Evolutionary conservation across 345 rosid genomes (phyloP), one percentile per base, ranked within the genome.

Genomic region (Jatropha curcas): DNA sequence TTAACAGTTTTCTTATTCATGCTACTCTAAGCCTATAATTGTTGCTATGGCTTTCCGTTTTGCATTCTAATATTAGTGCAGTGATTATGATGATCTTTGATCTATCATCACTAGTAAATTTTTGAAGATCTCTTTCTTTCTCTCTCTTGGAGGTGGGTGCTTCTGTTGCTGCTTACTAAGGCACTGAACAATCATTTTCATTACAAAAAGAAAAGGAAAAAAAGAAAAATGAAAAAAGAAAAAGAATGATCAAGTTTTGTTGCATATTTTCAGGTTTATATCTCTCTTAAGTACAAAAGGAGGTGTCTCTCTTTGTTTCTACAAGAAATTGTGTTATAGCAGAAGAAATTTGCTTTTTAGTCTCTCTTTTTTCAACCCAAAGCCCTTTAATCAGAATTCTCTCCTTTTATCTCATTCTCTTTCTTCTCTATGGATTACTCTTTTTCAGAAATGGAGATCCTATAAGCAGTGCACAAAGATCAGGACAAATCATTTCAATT

Each of bases 291-390:
- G 82, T 77, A 82, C 76, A 72, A 31, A 79, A 72, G 53, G 22
- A 65, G 31, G 52, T 71, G 77, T 73, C 62, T 77, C 46, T 59
- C 80, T 79, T 84, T 77, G 78, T 74, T 74, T 72, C 31, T 48
- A 68, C 70, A 72, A 72, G 59, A 62, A 52, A 37, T 57, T 48
- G 45, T 60, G 71, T 63, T 27, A 45, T 50, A 69, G 53, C 70
- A 39, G 43, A 8, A 68, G 71, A 27, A 56, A 48, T 39, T 65
- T 63, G 11, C 43, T 72, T 39, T 56, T 60, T 35, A 37, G n/a
- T 43, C 39, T 67, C 28, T 76, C 66, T 19, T 55, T 65, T 70
- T 57, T 30, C 24, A 37, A 41, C 60, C 58, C 35, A 58, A 72
- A 24, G 25, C 41, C 60, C 58, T 45, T 61, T 74, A 67, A 75